Evolutionary conservation across 2,329 filamentous ascomycete genomes (phyloP).

Genomic region (Xylaria arbuscula): DNA sequence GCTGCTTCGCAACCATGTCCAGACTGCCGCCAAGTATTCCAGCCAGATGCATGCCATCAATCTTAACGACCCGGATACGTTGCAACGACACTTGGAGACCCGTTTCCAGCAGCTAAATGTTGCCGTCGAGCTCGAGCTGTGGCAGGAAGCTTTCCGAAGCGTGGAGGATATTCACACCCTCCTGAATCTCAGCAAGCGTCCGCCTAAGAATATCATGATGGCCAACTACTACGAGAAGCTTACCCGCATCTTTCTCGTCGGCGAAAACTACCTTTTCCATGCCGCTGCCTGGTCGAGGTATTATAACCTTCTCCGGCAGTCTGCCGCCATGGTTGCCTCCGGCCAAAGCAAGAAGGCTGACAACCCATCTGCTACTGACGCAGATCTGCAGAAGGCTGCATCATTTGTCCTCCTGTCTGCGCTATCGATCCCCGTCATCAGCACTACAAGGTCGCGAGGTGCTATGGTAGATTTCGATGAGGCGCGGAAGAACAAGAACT

Average conservation of each 20-base stretch:
- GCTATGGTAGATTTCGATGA: conserved; percentile 97
- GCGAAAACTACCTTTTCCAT: conserved; percentile 99
- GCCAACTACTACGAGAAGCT: conserved; percentile 99
- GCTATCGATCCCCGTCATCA: conserved; percentile 98
- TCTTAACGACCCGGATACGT: conserved; percentile 94
- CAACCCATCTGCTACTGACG: conserved; percentile 88
- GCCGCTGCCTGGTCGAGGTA: conserved; percentile 97
- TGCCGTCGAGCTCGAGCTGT: conserved; percentile 95
- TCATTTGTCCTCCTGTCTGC: conserved; percentile 96
- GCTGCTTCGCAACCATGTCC: conserved; percentile 96
- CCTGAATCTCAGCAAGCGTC: conserved; percentile 96
- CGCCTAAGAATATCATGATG: conserved; percentile 99
- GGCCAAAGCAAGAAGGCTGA: conserved; percentile 94
- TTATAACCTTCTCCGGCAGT: conserved; percentile 95
- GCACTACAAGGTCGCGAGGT: conserved; percentile 94
- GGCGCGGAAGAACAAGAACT: conserved; percentile 98
- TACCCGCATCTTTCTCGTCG: conserved; percentile 97
- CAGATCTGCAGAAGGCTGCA: conserved; percentile 91
- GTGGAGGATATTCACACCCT: conserved; percentile 99
- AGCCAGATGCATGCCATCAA: conserved; percentile 99
- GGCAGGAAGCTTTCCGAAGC: conserved; percentile 99
- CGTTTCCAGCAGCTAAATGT: conserved; percentile 99
- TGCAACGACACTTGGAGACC: conserved; percentile 96
- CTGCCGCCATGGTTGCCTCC: conserved; percentile 81
- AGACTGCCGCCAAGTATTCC: conserved; percentile 99